Base-by-base conservation (phyloP, 352 stramenopile species). In the Phytophthora pseudosyringae region DNA sequence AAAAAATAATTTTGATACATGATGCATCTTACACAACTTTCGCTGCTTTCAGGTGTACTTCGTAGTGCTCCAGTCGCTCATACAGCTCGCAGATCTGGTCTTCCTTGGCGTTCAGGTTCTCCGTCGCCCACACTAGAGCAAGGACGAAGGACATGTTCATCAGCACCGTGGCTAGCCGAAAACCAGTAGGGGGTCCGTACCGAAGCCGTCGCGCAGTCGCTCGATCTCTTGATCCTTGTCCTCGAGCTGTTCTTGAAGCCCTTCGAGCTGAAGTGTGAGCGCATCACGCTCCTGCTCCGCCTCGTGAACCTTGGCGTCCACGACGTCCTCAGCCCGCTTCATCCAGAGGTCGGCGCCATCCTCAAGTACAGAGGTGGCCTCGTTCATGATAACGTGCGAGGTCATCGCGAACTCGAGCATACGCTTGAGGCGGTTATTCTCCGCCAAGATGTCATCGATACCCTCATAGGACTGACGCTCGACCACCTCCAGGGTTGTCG, bases 1-100 rank as follows among this genome's bases (percentile, higher is more conserved):
- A 47, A 43, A 44, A 49, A 4, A 29, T 48, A 36, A 5, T 69
- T 56, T 63, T 55, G 35, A 61, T 56, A 59, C 55, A 59, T 63
- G 25, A 60, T 66, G 32, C 59, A 61, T 21, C 25, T 62, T 66
- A 69, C 31, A 59, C 47, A 57, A 57, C 18, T 57, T 69, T 64
- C 8, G n/a, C 31, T 51, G 58, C 18, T 16, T 63, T 52, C 12
- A 73, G 33, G 7, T 58, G 44, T 15, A 35, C 47, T 62, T 73
- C 59, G 11, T 60, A 73, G 52, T 35, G 64, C 25, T 66, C 59
- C 26, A 66, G 48, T 32, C 31, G 46, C 39, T 73, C 65, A 5
- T 73, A 33, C n/a, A 73, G 16, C 41, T 73, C 65, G 25, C 65
- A 66, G 43, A 73, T 73, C 48, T 66, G 59, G 59, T 73, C 65